These are phyloP conservation scores for Cercospora brassicicola DNA, from an alignment of 2,329 filamentous ascomycete species.

Conservation along the genomic window DNA sequence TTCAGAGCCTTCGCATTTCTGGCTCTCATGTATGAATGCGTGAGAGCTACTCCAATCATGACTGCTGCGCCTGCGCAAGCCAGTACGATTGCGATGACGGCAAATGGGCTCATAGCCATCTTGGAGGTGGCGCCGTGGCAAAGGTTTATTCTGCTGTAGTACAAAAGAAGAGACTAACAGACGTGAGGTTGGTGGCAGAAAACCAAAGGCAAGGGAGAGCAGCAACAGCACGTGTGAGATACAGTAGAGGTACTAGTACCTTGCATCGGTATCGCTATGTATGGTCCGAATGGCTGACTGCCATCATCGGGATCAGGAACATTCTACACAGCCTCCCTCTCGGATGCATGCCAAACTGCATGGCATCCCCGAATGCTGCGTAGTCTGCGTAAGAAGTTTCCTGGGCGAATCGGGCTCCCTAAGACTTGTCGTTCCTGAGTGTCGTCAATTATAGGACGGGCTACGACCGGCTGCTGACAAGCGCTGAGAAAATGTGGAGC, in stretches of 20 bases:
- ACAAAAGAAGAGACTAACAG: too few relatives aligned
- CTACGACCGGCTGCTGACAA: constrained; percentile 4
- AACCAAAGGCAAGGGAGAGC: not conserved
- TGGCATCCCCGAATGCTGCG: not conserved
- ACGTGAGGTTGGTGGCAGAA: not conserved
- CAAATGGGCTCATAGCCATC: not conserved
- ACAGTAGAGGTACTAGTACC: not conserved
- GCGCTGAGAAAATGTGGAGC: constrained; percentile 5
- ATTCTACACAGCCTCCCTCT: not conserved
- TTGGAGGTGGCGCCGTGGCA: not conserved
- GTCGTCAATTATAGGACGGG: not conserved
- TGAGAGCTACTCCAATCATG: not conserved
- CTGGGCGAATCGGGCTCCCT: not conserved
- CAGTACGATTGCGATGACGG: not conserved
- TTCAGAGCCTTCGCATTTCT: not conserved
- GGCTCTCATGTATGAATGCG: not conserved
- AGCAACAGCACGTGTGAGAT: not conserved
- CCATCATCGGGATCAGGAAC: not conserved
- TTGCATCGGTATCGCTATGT: not conserved
- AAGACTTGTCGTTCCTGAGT: not conserved
- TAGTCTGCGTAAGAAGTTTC: not conserved
- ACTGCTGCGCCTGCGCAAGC: not conserved
- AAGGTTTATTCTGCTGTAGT: not conserved
- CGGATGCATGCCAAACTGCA: not conserved
- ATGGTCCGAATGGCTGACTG: not conserved